These are phyloP conservation scores for Didymella pinodella DNA, from an alignment of 2,329 filamentous ascomycete genomes.

Conservation along the genomic window DNA sequence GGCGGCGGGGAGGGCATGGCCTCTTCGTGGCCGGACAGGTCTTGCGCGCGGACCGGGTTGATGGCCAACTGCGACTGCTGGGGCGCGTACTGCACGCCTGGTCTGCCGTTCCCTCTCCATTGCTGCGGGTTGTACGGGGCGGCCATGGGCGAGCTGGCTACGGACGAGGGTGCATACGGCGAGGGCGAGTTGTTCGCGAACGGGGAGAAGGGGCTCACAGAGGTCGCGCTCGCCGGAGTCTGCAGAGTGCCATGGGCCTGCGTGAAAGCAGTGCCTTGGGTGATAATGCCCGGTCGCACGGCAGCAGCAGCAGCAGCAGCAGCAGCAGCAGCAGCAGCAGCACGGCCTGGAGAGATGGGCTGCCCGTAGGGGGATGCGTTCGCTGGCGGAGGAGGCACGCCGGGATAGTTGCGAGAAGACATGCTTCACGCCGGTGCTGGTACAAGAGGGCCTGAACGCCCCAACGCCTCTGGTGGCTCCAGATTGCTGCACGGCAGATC, in stretches of 20 bases:
- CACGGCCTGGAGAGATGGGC: constrained; percentile 17
- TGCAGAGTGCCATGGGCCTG: constrained; percentile 48
- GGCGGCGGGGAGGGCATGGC: constrained; percentile 60
- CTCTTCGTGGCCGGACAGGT: constrained; percentile 59
- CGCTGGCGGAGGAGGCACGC: constrained; percentile 39
- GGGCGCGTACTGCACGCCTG: constrained; percentile 50
- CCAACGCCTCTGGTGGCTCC: constrained; percentile 47
- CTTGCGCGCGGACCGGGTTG: constrained; percentile 44
- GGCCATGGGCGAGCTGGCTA: constrained; percentile 47
- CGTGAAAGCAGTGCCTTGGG: constrained; percentile 47
- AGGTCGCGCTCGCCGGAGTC: constrained; percentile 51
- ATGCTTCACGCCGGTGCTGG: constrained; percentile 26
- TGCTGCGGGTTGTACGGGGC: constrained; percentile 60
- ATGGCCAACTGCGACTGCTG: constrained; percentile 44
- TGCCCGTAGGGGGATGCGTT: constrained; percentile 36
- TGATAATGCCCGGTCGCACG: constrained; percentile 54
- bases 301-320: constrained; percentile 21
- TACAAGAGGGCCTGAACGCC: constrained; percentile 30
- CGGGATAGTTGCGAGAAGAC: constrained; percentile 35
- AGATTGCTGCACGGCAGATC: constrained; percentile 30
- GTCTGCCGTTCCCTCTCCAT: constrained; percentile 54
- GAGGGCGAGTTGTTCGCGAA: constrained; percentile 43
- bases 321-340: constrained; percentile 21
- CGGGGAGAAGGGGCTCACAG: constrained; percentile 50
- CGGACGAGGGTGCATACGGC: constrained; percentile 45